Base-by-base conservation (phyloP, 2,329 filamentous ascomycete species). In the Nannizziopsis arthrosporioides region DNA sequence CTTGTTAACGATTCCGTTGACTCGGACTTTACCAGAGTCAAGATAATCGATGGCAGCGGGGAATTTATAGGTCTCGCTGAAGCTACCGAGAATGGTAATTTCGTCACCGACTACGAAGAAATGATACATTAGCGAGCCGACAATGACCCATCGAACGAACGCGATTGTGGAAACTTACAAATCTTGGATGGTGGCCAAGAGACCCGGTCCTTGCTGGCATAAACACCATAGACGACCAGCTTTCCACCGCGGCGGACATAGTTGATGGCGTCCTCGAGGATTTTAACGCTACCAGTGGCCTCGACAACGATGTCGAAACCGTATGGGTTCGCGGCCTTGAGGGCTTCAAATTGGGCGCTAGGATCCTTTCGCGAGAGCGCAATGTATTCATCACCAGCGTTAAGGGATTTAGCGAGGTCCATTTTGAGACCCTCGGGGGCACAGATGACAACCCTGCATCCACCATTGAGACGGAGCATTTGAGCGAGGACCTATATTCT, bases 21-120 rank as follows among this genome's bases (percentile, higher is more conserved):
- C 65, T 53, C 63, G 65, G 38, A 70, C 61, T 57, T 68, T 67
- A 40, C 64, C 66, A 2, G 60, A 63, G 54, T 69, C 68, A 42
- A 73, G 64, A 53, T 76, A 76, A 56, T 73, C 70, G 53, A 76
- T 73, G 39, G 73, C 73, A 42, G 73, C 71, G 14, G 73, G 80
- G 72, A 84, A 83, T 73, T 82, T 84, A 67, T 80, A 82, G 18
- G 80, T 82, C 64, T 85, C 81, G 42, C 78, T 84, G 68, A 85
- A 86, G 45, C 77, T 82, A 19, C 82, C 81, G 47, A 85, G 68
- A 55, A 86, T 83, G 55, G 80, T 84, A 56, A 86, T 82, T 63
- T 85, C 82, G 53, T 76, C 71, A 37, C 71, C 71, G 37, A 70
- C 64, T 66, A 42, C 2, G 56, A 68, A 51, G 42, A 42, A 38